Percentiles rank a stretch among this genome's conserved stretches.
Evolutionary conservation across 257 asterid genomes (phyloP).

Genomic region (Apocynum venetum): DNA sequence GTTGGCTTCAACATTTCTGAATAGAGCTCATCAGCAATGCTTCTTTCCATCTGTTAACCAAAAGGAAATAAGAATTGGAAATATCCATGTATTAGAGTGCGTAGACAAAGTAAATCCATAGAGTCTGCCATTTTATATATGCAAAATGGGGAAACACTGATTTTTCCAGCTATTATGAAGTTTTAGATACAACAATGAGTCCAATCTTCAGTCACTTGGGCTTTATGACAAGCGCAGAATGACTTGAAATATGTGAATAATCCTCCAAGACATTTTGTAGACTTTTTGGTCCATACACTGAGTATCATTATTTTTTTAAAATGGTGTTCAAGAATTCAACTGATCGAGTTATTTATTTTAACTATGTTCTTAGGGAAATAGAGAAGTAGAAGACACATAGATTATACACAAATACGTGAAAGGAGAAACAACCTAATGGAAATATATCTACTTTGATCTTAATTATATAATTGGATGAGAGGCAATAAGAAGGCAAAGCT

Average conservation of each 20-base stretch:
- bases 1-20: slow-evolving; percentile 35
- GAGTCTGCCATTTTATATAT: too few species aligned
- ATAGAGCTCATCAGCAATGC: slow-evolving; percentile 50
- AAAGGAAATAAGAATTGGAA: background rate
- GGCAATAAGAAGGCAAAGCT: too few species aligned
- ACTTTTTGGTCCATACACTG: background rate
- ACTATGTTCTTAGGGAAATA: background rate
- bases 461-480: background rate
- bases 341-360: background rate
- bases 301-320: too few species aligned
- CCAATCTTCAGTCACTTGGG: background rate
- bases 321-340: background rate
- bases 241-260: background rate
- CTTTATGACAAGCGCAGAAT: background rate
- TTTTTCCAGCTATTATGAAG: too few species aligned
- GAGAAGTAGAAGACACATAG: background rate
- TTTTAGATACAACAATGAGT: background rate
- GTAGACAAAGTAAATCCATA: background rate
- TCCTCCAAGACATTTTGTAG: background rate
- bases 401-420: background rate
- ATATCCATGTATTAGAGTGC: background rate
- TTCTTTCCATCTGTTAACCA: slow-evolving; percentile 34
- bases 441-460: background rate
- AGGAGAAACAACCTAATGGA: background rate
- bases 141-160: too few species aligned